phyloP scores from a whole-genome alignment of 164 flowering plant species.

The Aristolochia fimbriata region DNA sequence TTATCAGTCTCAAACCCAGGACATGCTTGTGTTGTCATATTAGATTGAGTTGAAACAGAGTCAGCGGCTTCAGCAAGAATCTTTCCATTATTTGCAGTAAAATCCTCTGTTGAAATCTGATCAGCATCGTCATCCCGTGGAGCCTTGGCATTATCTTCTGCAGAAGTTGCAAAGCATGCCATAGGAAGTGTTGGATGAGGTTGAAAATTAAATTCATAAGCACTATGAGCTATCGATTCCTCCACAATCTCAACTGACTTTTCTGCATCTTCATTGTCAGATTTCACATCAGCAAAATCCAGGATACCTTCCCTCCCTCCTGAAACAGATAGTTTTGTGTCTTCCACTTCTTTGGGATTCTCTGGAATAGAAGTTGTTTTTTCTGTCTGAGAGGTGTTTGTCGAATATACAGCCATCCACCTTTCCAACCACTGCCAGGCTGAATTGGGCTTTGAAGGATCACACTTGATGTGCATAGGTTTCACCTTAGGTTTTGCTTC shows the following conservation, averaged over 20 bases:
- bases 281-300: constrained; percentile 19
- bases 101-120: constrained; percentile 12
- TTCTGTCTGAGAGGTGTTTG: constrained; percentile 16
- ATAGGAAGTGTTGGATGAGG: no score
- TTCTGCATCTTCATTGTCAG: constrained; percentile 10
- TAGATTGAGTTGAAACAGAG: constrained; percentile 14
- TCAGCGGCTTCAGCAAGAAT: neutral
- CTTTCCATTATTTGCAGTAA: constrained; percentile 6
- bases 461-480: constrained; percentile 61
- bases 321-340: constrained; percentile 8
- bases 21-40: constrained; percentile 13
- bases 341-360: constrained; percentile 14
- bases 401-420: constrained; percentile 73
- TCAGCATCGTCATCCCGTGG: constrained; percentile 17
- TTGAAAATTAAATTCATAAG: constrained; percentile 23
- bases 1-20: constrained; percentile 12
- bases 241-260: constrained; percentile 31
- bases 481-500: constrained; percentile 52
- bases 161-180: no score
- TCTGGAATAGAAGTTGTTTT: constrained; percentile 18
- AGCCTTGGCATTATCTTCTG: constrained; percentile 16
- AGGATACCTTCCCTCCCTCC: constrained; percentile 18
- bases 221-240: constrained; percentile 29
- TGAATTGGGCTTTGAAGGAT: constrained; percentile 46
- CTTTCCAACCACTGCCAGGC: constrained; percentile 95